A percentile compares a stretch with the other conserved stretches of the same genome.
These are phyloP conservation scores for Russula olivacea DNA, from an alignment of 768 basidiomycete genomes.

Conservation along the genomic window DNA sequence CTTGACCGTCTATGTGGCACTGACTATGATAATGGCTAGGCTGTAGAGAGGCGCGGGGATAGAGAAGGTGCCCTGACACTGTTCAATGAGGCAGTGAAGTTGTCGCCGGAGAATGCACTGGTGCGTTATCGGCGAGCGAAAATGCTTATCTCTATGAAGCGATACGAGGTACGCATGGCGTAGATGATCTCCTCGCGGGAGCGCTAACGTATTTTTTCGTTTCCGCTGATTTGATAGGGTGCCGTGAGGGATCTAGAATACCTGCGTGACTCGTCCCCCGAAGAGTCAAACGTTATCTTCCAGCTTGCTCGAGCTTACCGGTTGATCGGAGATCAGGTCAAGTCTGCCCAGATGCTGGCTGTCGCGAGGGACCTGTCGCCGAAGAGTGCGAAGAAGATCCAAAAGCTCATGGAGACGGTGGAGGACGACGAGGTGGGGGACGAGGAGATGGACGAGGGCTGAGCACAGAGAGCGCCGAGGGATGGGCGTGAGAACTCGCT, in stretches of 20 bases:
- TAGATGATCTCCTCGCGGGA: slow-evolving; percentile 18
- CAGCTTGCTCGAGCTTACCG: slow-evolving; percentile 91
- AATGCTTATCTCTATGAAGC: slow-evolving; percentile 78
- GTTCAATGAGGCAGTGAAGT: slow-evolving; percentile 74
- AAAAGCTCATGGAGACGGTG: slow-evolving; percentile 66
- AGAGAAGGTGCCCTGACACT: slow-evolving; percentile 66
- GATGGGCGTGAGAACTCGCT: not conserved
- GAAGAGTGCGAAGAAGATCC: slow-evolving; percentile 78
- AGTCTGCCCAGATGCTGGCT: slow-evolving; percentile 81
- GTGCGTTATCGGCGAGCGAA: slow-evolving; percentile 92
- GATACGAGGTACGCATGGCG: slow-evolving; percentile 63
- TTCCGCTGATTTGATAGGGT: slow-evolving; percentile 40
- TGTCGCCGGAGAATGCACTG: slow-evolving; percentile 85
- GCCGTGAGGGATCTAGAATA: slow-evolving; percentile 78
- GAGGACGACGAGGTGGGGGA: slow-evolving; percentile 53
- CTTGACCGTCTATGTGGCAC: slow-evolving; percentile 6
- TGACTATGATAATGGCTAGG: slow-evolving; percentile 42
- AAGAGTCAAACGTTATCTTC: slow-evolving; percentile 96
- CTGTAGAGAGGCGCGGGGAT: slow-evolving; percentile 81
- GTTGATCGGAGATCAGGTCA: slow-evolving; percentile 66
- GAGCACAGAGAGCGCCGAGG: slow-evolving; percentile 27
- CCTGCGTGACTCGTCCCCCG: slow-evolving; percentile 77
- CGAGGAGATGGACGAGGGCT: slow-evolving; percentile 75
- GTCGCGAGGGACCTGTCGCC: slow-evolving; percentile 92
- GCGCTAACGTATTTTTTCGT: slow-evolving; percentile 23